Base-by-base conservation (phyloP, 2,329 filamentous ascomycete genomes). In the Alternaria panax region DNA sequence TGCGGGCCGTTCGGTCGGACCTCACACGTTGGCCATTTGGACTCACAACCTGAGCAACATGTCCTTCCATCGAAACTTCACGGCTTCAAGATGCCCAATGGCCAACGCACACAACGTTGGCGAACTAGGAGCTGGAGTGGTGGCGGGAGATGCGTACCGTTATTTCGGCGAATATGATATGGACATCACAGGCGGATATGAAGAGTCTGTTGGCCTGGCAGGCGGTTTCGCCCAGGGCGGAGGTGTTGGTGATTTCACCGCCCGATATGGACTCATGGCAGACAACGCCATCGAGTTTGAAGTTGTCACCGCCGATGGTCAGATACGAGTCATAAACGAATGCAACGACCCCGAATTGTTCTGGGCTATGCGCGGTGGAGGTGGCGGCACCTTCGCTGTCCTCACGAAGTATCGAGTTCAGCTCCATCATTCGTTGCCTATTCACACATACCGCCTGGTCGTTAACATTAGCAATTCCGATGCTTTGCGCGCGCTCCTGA, bases 181-280 rank as follows among this genome's bases (percentile, higher is more conserved):
- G 16, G 27, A 36, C 8, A 3, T 60, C n/a, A 59, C 67, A 2
- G 25, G 14, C 7, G 64, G 57, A 16, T 51, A 48, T n/a, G 61
- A 53, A 70, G 41, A 62, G 43, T 81, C 79, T 2, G 82, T 86
- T 12, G 84, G 84, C 14, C 73, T 82, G 70, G 79, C 59, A 3
- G 65, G 65, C 18, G 62, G 75, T 9, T 78, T 65, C 63, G 62
- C 69, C 8, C 65, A 66, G 7, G 83, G 81, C 2, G 84, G 82
- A 20, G 85, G 85, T 0, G 83, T 86, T 70, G 80, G 79, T 16
- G 81, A 82, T 8, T 66, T 86, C 30, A 78, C n/a, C 2, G 38
- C 47, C 2, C n/a, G 6, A 5, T 53, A 51, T 63, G 62, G 62
- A 9, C 14, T 65, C 5, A 53, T 25, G 2, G 66, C 68, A 6